Conservation (phyloP, 2,329 filamentous ascomycete species). For the Hirsutella thompsonii region DNA sequence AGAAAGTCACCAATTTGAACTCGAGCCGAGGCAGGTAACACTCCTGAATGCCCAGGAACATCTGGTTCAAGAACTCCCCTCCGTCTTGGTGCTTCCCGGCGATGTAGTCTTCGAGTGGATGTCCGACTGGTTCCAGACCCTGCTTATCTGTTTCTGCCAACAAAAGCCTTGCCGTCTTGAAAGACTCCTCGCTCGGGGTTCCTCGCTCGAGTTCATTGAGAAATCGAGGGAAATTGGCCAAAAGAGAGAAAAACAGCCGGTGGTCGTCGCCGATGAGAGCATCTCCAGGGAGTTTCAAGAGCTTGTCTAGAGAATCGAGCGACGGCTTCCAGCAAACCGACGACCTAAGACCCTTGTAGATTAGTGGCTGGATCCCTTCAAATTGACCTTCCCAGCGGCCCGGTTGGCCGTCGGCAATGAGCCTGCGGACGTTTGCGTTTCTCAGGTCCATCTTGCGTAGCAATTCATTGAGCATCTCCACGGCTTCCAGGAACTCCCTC, state of each 20-base stretch:
- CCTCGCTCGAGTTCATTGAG: constrained; percentile 63
- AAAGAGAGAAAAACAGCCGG: constrained; percentile 69
- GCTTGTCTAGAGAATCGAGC: constrained; percentile 61
- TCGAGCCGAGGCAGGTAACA: constrained; percentile 75
- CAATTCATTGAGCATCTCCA: constrained; percentile 83
- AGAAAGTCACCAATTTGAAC: constrained; percentile 73
- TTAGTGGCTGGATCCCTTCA: constrained; percentile 69
- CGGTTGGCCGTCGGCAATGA: constrained; percentile 68
- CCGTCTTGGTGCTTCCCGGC: constrained; percentile 51
- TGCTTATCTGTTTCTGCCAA: constrained; percentile 62
- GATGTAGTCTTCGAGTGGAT: constrained; percentile 58
- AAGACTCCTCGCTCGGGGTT: constrained; percentile 38
- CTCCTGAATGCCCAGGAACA: constrained; percentile 61
- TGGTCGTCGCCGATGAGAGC: constrained; percentile 70
- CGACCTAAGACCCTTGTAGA: constrained; percentile 88
- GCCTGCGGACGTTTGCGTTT: constrained; percentile 51
- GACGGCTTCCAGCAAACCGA: constrained; percentile 70
- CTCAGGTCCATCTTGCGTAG: constrained; percentile 73
- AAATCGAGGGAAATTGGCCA: constrained; percentile 86
- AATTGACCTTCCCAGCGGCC: constrained; percentile 81
- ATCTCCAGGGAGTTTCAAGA: constrained; percentile 69
- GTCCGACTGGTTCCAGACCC: constrained; percentile 52
- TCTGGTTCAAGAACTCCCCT: constrained; percentile 63
- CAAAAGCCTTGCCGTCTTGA: constrained; percentile 56
- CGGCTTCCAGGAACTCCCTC: constrained; percentile 79